phyloP scores from a whole-genome alignment of 495 filamentous ascomycete genomes.

The Daldinia loculata region DNA sequence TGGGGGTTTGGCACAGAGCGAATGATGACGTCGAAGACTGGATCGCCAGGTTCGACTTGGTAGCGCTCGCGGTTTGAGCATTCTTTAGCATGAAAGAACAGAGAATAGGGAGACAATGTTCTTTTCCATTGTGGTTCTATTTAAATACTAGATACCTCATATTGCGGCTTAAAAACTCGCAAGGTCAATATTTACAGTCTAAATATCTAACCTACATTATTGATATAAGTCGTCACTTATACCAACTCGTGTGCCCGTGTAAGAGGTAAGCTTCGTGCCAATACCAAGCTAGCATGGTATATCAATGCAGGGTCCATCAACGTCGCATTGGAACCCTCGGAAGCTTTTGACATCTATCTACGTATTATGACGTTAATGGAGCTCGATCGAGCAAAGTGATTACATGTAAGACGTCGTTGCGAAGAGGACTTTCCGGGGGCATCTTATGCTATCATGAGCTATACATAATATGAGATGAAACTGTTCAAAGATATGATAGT shows the following conservation, averaged over 20 bases:
- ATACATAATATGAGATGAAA: too few species aligned
- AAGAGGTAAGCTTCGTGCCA: not conserved
- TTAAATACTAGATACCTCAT: not conserved
- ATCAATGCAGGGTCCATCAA: slow-evolving; percentile 5
- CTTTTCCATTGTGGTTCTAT: not conserved
- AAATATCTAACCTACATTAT: slow-evolving; percentile 17
- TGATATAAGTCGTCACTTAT: slow-evolving; percentile 18
- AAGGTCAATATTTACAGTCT: not conserved
- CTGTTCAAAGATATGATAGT: too few species aligned
- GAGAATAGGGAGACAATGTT: not conserved
- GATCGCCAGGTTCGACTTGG: slow-evolving; percentile 18
- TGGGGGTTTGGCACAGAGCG: not conserved
- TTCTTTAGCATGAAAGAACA: slow-evolving; percentile 6
- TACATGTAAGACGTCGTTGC: not conserved
- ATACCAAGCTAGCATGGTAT: slow-evolving; percentile 5
- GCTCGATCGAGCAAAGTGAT: not conserved
- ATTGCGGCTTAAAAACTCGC: not conserved
- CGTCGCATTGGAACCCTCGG: not conserved
- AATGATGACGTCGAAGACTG: slow-evolving; percentile 42
- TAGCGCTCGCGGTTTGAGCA: slow-evolving; percentile 22
- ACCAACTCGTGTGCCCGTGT: not conserved
- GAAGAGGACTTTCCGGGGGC: slow-evolving; percentile 18
- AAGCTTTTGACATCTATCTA: slow-evolving; percentile 6
- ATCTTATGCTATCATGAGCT: not conserved
- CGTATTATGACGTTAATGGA: slow-evolving; percentile 22